phyloP scores from a whole-genome alignment of 495 filamentous ascomycete genomes.

The Astrothelium subdiscretum region DNA sequence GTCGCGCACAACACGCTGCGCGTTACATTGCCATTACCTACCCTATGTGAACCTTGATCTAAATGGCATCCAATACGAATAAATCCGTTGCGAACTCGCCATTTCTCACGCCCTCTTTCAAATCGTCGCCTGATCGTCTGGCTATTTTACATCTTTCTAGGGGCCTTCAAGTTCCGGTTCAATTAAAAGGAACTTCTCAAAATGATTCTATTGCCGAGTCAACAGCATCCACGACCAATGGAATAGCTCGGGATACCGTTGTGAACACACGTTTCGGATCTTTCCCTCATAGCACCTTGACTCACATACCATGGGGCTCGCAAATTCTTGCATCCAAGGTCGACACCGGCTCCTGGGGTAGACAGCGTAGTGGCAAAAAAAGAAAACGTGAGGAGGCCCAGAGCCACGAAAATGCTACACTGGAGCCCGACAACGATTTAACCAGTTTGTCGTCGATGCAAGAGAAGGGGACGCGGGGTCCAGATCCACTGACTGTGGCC shows the following conservation, averaged over 20 bases:
- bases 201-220: slow-evolving; percentile 1
- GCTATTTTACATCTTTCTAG: slow-evolving; percentile 19
- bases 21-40: too few relatives aligned
- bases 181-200: slow-evolving; percentile 6
- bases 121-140: neutral
- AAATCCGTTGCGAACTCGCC: neutral
- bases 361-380: slow-evolving; percentile 31
- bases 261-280: slow-evolving; percentile 91
- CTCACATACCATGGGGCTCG: slow-evolving; percentile 75
- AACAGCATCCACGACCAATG: neutral
- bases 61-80: neutral
- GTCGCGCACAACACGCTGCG: too few relatives aligned
- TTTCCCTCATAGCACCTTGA: slow-evolving; percentile 80
- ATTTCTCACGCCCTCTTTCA: neutral
- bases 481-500: slow-evolving; percentile 41
- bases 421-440: slow-evolving; percentile 23
- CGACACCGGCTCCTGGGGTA: slow-evolving; percentile 71
- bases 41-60: neutral
- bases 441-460: slow-evolving; percentile 13
- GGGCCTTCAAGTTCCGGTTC: slow-evolving; percentile 13
- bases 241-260: slow-evolving; percentile 62
- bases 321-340: slow-evolving; percentile 84
- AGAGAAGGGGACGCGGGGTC: neutral
- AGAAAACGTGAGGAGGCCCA: slow-evolving; percentile 7
- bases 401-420: neutral